Conservation (phyloP, 192 early-diverging fungal species). For the Haplosporangium gracile region DNA sequence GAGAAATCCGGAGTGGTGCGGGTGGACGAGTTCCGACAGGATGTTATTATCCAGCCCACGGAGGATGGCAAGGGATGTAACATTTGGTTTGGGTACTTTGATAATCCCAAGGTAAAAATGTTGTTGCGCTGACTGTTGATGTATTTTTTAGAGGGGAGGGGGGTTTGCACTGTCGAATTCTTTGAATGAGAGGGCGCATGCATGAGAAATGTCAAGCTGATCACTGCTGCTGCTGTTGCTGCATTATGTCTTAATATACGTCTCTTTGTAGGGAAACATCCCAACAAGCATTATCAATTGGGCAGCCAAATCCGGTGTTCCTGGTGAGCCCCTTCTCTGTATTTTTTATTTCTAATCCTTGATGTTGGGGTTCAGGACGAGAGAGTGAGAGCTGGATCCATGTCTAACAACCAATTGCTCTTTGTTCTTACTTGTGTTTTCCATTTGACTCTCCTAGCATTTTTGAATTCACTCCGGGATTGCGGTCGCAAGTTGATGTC, state of each 20-base stretch:
- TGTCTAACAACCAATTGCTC: background rate
- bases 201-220: background rate
- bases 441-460: background rate
- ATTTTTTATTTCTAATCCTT: background rate
- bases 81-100: conserved; percentile 59
- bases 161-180: background rate
- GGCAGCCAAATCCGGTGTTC: conserved; percentile 58
- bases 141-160: background rate
- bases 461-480: conserved; percentile 10
- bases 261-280: conserved; percentile 37
- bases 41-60: conserved; percentile 48
- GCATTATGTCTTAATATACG: background rate
- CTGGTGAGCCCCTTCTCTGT: conserved; percentile 12
- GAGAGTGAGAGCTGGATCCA: background rate
- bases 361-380: background rate
- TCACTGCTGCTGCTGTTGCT: background rate
- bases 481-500: conserved; percentile 18
- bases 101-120: conserved; percentile 59
- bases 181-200: background rate
- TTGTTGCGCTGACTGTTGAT: background rate
- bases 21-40: conserved; percentile 59
- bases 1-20: conserved; percentile 42
- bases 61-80: conserved; percentile 48
- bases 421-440: background rate
- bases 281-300: conserved; percentile 57